Conservation (phyloP, 352 stramenopile genomes). For the Globisporangium nodosum region DNA sequence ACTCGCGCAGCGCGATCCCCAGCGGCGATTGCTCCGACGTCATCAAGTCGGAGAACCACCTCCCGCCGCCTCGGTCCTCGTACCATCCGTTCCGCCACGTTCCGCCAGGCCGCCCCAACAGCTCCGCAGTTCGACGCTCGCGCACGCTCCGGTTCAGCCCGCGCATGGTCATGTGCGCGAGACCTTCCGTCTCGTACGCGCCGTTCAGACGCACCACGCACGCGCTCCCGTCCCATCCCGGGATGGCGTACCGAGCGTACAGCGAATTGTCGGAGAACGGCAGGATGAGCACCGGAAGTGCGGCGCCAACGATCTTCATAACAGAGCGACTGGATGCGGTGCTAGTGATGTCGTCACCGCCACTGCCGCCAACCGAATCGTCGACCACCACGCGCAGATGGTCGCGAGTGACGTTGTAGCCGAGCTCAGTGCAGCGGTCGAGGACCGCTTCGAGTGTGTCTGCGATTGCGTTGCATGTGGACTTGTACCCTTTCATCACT, state of each 20-base stretch:
- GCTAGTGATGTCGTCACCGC: not conserved
- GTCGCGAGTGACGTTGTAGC: conserved; percentile 21
- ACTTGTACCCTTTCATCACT: not conserved
- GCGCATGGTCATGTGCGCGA: not conserved
- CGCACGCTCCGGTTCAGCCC: conserved; percentile 4
- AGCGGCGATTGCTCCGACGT: not conserved
- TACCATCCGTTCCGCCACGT: conserved; percentile 12
- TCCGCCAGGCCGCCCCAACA: not conserved
- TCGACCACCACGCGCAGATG: conserved; percentile 12
- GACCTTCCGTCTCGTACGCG: conserved; percentile 12
- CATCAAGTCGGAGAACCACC: conserved; percentile 5
- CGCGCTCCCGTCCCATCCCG: conserved; percentile 22
- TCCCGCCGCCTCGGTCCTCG: not conserved
- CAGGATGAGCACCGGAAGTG: conserved; percentile 34
- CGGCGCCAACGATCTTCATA: conserved; percentile 12
- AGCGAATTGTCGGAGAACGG: conserved; percentile 33
- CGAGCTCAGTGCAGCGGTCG: conserved; percentile 9
- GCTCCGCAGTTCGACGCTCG: not conserved
- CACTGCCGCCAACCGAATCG: not conserved
- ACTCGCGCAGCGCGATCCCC: not conserved
- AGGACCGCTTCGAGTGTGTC: conserved; percentile 18
- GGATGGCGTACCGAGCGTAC: conserved; percentile 20
- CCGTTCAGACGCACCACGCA: conserved; percentile 23
- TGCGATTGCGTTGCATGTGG: conserved; percentile 10
- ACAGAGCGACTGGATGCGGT: not conserved